These are phyloP conservation scores for Mucor circinelloides DNA, from an alignment of 371 early-diverging fungal species.

Conservation along the genomic window DNA sequence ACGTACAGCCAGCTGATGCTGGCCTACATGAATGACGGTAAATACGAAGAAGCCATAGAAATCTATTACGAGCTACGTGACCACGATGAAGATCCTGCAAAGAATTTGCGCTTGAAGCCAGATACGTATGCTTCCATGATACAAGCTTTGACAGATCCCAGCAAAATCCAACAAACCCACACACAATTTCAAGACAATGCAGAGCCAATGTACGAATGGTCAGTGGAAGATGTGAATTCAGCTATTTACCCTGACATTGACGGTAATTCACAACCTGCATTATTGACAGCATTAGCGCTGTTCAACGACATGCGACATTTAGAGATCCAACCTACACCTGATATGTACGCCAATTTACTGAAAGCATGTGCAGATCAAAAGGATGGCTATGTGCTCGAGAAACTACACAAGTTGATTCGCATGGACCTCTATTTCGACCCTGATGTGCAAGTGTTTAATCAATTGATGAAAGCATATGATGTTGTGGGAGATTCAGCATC, in stretches of 20 bases:
- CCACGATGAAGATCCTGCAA: conserved; percentile 12
- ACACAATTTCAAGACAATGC: neutral
- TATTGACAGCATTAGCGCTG: conserved; percentile 35
- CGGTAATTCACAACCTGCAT: conserved; percentile 27
- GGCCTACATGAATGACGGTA: conserved; percentile 43
- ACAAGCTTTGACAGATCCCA: conserved; percentile 7
- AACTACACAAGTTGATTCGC: conserved; percentile 43
- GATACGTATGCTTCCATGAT: conserved; percentile 18
- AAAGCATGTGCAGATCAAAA: conserved; percentile 33
- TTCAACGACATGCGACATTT: conserved; percentile 52
- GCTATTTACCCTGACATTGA: conserved; percentile 18
- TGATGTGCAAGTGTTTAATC: conserved; percentile 35
- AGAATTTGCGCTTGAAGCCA: conserved; percentile 1
- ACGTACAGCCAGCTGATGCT: conserved; percentile 43
- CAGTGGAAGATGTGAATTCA: conserved; percentile 26
- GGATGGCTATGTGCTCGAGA: conserved; percentile 37
- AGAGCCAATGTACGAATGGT: conserved; percentile 27
- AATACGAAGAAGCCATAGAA: conserved; percentile 44
- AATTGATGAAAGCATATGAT: conserved; percentile 45
- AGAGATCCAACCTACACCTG: conserved; percentile 37
- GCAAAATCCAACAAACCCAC: neutral
- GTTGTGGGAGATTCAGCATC: conserved; percentile 25
- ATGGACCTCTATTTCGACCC: conserved; percentile 52
- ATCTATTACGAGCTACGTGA: conserved; percentile 47
- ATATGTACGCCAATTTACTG: conserved; percentile 40